phyloP scores from a whole-genome alignment of 2,329 filamentous ascomycete genomes.

The Verticillium albo-atrum region DNA sequence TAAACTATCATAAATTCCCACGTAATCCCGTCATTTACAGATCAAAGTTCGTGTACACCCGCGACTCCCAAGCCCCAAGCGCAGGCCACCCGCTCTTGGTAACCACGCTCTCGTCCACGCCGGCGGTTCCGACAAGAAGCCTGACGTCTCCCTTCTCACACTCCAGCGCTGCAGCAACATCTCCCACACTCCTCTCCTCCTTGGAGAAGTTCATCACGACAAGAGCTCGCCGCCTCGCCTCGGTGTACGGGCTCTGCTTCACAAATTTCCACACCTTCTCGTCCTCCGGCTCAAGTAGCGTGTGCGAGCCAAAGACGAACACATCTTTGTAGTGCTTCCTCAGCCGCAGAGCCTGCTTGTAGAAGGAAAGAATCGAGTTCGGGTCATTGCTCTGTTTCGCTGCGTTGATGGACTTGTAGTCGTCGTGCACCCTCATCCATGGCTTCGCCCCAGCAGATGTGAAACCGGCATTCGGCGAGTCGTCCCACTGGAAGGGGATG shows the following conservation, averaged over 20 bases:
- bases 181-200: conserved; percentile 19
- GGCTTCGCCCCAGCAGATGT: conserved; percentile 39
- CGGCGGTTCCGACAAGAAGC: conserved; percentile 21
- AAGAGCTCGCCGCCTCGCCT: conserved; percentile 22
- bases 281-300: conserved; percentile 43
- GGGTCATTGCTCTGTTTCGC: conserved; percentile 38
- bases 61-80: neutral
- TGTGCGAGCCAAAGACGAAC: conserved; percentile 59
- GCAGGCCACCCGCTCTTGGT: neutral
- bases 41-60: neutral
- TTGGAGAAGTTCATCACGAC: conserved; percentile 44
- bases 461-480: conserved; percentile 56
- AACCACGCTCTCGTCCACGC: neutral
- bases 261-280: conserved; percentile 54
- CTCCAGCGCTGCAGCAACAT: conserved; percentile 18
- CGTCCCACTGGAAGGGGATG: conserved; percentile 64
- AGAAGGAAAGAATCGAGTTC: conserved; percentile 54
- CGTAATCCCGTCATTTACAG: neutral
- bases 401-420: conserved; percentile 53
- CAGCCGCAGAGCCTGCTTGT: conserved; percentile 46
- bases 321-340: conserved; percentile 52
- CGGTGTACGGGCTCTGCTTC: conserved; percentile 24
- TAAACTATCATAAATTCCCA: neutral
- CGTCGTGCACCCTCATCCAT: conserved; percentile 66
- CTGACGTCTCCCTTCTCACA: conserved; percentile 10